Percentiles rank a stretch among this genome's conserved stretches.
Evolutionary conservation across 768 basidiomycete genomes (phyloP).

Genomic region (Leccinum arenicola): DNA sequence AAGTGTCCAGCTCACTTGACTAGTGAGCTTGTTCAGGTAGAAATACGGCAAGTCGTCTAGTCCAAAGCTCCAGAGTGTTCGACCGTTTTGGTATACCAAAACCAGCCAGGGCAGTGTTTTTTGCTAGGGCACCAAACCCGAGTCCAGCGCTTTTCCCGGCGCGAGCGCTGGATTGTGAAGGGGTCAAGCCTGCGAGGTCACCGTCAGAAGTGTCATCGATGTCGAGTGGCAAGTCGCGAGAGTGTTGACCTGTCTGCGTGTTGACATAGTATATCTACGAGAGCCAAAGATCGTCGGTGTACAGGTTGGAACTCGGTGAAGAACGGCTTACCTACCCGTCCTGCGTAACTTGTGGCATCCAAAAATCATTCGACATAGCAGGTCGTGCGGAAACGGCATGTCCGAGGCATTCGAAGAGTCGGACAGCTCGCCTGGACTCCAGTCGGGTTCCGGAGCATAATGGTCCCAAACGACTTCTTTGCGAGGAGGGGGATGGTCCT

Average conservation of each 20-base stretch:
- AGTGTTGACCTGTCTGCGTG: slow-evolving; percentile 75
- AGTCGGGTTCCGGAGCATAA: too few relatives aligned
- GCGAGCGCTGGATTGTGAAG: slow-evolving; percentile 54
- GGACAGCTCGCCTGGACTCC: too few relatives aligned
- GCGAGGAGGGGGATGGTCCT: too few relatives aligned
- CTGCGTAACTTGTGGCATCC: slow-evolving; percentile 83
- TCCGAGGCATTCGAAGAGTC: too few relatives aligned
- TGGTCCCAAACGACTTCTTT: too few relatives aligned
- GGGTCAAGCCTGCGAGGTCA: slow-evolving; percentile 56
- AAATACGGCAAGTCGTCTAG: slow-evolving; percentile 75
- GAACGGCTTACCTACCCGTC: slow-evolving; percentile 70
- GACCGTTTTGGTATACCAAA: slow-evolving; percentile 60
- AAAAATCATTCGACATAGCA: slow-evolving; percentile 68
- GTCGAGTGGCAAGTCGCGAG: slow-evolving; percentile 81
- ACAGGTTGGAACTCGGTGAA: too few relatives aligned
- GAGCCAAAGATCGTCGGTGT: too few relatives aligned
- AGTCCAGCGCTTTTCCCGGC: slow-evolving; percentile 52
- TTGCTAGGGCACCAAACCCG: slow-evolving; percentile 37
- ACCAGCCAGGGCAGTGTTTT: slow-evolving; percentile 43
- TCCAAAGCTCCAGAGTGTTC: slow-evolving; percentile 80
- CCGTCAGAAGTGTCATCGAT: slow-evolving; percentile 62
- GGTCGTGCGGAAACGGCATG: too few relatives aligned
- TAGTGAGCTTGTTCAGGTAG: slow-evolving; percentile 71
- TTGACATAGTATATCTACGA: too few relatives aligned
- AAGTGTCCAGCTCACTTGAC: slow-evolving; percentile 64